A percentile compares a stretch with the other conserved stretches of the same genome.
Evolutionary conservation across 2,329 filamentous ascomycete species (phyloP).

Genomic region (Aspergillus sp.): DNA sequence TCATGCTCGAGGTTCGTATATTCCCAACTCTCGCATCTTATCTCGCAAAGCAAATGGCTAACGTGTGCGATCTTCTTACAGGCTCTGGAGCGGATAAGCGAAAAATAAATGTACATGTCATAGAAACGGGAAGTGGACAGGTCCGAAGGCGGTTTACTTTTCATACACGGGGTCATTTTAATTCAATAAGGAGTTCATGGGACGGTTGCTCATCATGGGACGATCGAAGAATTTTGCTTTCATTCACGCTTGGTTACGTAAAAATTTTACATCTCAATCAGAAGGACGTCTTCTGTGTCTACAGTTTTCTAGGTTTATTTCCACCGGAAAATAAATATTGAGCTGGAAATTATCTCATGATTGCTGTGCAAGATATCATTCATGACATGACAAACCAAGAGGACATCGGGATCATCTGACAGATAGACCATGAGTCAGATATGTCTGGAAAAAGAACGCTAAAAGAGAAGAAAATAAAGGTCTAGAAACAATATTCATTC

Average conservation of each 20-base stretch:
- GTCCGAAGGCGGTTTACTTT: background rate
- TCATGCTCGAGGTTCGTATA: constrained; percentile 76
- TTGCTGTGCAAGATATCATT: constrained; percentile 10
- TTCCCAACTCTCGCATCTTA: background rate
- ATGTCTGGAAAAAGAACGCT: constrained; percentile 3
- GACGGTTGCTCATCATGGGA: constrained; percentile 29
- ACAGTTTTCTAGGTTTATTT: background rate
- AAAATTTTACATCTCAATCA: no score
- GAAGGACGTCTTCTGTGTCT: constrained; percentile 5
- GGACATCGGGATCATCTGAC: constrained; percentile 4
- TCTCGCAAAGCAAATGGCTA: background rate
- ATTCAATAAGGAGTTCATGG: constrained; percentile 34
- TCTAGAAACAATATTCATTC: constrained; percentile 5
- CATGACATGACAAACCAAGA: constrained; percentile 5
- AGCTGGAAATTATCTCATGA: no score
- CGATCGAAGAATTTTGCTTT: constrained; percentile 24
- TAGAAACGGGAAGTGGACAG: background rate
- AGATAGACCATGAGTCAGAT: constrained; percentile 2
- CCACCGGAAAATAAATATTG: background rate
- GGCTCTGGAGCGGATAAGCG: constrained; percentile 40
- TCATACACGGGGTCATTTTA: constrained; percentile 13
- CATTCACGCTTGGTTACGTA: constrained; percentile 3
- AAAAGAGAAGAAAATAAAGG: constrained; percentile 12
- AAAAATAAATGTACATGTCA: constrained; percentile 28
- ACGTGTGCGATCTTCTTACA: constrained; percentile 9